Base-by-base conservation (phyloP, 305 asterid species). In the Ilex paraguariensis region DNA sequence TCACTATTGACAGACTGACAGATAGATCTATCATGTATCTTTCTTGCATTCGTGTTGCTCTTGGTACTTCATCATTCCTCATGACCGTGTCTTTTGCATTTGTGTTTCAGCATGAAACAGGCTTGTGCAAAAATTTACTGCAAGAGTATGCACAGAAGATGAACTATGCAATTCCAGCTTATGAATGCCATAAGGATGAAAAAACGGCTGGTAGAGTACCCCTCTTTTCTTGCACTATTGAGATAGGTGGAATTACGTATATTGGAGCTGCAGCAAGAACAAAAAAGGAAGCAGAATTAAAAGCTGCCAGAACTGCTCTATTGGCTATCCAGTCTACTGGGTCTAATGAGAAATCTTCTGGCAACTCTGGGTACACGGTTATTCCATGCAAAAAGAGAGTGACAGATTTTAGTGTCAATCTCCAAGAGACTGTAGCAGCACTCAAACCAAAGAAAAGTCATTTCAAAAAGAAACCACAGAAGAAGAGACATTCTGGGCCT, bases 81-180 rank as follows among this genome's bases (percentile, higher is more conserved):
- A 36, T 68, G 66, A 68, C 54, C 62, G 53, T 73, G 13, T 13
- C 60, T 46, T 44, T 70, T 14, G 21, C 42, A 50, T 59, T 17
- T 72, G 44, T 28, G 44, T 82, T 77, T 74, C 94, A 93, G 99
- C 97, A 88, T 15, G 92, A 87, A 76, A 84, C 96, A 28, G 97
- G 99, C 60, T 74, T 93, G 80, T 90, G 97, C 77, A 93, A 93
- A 66, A 93, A 90, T 66, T 66, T 91, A 73, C 75, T 93, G 68
- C 99, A 90, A 84, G 97, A 93, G 77, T 93, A 86, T 57, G 87
- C 97, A 10, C 97, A 90, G 59, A 93, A 93, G 84, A 90, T 87
- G 97, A 93, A 90, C 81, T 85, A 77, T 46, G 96, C 97, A 7
- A 72, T 86, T 53, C 96, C 97, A 8, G 39, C 79, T 63, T 90